Evolutionary conservation across 331 rosid genomes (phyloP).

Genomic region (Prunus yedoensis): DNA sequence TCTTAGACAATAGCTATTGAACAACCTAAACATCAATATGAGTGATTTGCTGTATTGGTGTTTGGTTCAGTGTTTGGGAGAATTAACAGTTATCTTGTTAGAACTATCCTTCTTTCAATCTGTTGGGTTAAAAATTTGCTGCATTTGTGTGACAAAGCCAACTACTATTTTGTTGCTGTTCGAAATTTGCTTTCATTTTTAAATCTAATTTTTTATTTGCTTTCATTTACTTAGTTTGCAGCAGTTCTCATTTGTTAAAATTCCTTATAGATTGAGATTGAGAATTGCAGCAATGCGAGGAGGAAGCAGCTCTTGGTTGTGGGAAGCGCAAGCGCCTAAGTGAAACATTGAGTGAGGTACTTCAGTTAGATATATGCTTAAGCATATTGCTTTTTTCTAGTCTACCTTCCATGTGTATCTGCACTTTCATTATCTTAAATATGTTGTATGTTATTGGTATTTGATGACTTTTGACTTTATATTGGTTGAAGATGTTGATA

Average conservation of each 20-base stretch:
- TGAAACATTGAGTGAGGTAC: conserved; percentile 82
- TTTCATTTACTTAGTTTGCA: too few relatives aligned
- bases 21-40: not conserved
- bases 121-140: not conserved
- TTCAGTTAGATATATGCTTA: conserved; percentile 24
- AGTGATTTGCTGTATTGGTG: not conserved
- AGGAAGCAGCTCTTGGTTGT: conserved; percentile 95
- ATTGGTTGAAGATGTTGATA: too few relatives aligned
- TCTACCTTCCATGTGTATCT: conserved; percentile 7
- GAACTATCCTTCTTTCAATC: not conserved
- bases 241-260: too few relatives aligned
- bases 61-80: not conserved
- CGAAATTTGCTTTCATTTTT: not conserved
- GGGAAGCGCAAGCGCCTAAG: conserved; percentile 86
- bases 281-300: conserved; percentile 60
- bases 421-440: conserved; percentile 5
- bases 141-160: not conserved
- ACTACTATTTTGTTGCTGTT: not conserved
- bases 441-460: too few relatives aligned
- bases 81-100: not conserved
- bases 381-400: conserved; percentile 16
- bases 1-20: too few relatives aligned
- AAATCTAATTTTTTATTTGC: too few relatives aligned
- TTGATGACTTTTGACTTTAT: too few relatives aligned
- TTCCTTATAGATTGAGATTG: too few relatives aligned